Evolutionary conservation across 805 yeast genomes (phyloP).

Genomic region (Candida oleophila): DNA sequence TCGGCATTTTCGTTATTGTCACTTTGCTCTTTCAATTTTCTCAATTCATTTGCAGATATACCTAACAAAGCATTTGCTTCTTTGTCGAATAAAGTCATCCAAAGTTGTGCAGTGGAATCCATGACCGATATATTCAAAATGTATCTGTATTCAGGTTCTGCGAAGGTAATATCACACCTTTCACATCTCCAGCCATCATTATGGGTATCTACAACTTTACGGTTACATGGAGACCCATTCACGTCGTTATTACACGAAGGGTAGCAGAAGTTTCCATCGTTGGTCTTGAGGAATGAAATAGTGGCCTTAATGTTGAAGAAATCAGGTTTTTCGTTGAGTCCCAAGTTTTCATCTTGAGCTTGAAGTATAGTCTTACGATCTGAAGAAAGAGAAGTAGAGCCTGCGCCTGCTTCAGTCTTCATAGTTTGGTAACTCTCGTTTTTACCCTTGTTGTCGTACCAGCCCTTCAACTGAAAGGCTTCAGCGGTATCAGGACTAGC

Average conservation of each 20-base stretch:
- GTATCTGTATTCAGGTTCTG: constrained; percentile 75
- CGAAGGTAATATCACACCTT: constrained; percentile 71
- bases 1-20: constrained; percentile 38
- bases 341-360: constrained; percentile 66
- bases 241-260: constrained; percentile 78
- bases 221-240: constrained; percentile 52
- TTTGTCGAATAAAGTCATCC: constrained; percentile 86
- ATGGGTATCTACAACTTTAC: constrained; percentile 74
- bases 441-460: constrained; percentile 86
- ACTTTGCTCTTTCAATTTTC: constrained; percentile 30
- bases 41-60: constrained; percentile 62
- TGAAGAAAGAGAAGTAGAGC: constrained; percentile 38
- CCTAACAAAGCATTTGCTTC: constrained; percentile 72
- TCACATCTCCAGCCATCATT: constrained; percentile 87
- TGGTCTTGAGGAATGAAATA: constrained; percentile 67
- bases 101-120: constrained; percentile 79
- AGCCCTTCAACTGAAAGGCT: constrained; percentile 85
- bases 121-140: constrained; percentile 72
- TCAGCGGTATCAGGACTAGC: constrained; percentile 88
- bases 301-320: constrained; percentile 75
- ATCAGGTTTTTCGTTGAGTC: constrained; percentile 76
- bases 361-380: constrained; percentile 66
- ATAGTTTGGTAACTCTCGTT: constrained; percentile 60
- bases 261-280: constrained; percentile 63
- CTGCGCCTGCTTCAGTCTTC: constrained; percentile 49